A percentile compares a stretch with the other conserved stretches of the same genome.
Evolutionary conservation across 129 eudicot genomes (phyloP).

Genomic region (Solidago caesia): DNA sequence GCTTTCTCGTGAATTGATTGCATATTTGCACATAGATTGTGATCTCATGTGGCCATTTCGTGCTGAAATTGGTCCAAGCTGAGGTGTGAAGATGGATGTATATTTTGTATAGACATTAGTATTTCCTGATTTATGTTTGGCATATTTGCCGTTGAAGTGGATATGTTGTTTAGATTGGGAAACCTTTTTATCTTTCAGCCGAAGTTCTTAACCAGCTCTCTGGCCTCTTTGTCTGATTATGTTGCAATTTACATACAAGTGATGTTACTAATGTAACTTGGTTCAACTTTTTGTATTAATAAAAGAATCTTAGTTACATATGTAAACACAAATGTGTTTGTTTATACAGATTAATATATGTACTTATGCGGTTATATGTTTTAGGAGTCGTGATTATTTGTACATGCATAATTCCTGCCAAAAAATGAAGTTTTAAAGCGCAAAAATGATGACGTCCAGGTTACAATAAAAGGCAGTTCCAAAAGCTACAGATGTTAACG

Average conservation of each 20-base stretch:
- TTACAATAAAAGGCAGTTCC: too few relatives aligned
- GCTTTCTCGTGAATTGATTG: slow-evolving; percentile 39
- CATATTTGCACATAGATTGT: slow-evolving; percentile 18
- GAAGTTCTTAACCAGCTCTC: background rate
- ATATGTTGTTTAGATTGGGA: slow-evolving; percentile 1
- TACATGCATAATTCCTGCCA: too few relatives aligned
- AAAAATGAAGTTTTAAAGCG: too few relatives aligned
- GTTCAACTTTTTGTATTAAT: too few relatives aligned
- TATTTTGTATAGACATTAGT: slow-evolving; percentile 27
- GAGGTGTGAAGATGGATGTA: slow-evolving; percentile 16
- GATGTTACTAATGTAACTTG: too few relatives aligned
- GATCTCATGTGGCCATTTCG: background rate
- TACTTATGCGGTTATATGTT: background rate
- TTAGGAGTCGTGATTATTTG: background rate
- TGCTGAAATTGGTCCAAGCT: background rate
- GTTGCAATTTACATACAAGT: background rate
- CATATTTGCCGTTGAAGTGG: slow-evolving; percentile 17
- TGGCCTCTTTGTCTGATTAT: background rate
- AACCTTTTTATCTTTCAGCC: background rate
- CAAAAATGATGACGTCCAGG: too few relatives aligned
- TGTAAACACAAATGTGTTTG: too few relatives aligned
- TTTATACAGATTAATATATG: background rate
- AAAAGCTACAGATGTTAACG: too few relatives aligned
- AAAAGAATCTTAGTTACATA: too few relatives aligned
- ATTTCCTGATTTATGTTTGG: slow-evolving; percentile 3